Percentiles rank a stretch among this genome's conserved stretches.
These are phyloP conservation scores for Populus pruinosa DNA, from an alignment of 345 rosid genomes.

Conservation along the genomic window DNA sequence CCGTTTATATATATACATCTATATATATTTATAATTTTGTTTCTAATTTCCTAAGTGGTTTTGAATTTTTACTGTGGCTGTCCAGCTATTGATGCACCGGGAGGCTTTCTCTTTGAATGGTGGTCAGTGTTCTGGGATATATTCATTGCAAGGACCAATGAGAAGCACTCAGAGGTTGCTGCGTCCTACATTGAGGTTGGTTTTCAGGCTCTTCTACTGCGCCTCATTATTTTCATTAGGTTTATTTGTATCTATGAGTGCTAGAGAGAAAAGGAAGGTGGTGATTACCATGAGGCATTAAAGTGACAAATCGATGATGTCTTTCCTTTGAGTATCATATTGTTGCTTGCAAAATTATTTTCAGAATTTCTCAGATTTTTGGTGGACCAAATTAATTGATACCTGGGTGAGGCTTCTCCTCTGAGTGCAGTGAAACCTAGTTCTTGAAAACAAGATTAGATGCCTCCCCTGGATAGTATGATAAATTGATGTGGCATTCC, in stretches of 20 bases:
- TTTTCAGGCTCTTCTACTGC: not conserved
- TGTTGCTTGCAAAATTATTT: not conserved
- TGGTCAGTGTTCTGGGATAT: slow-evolving; percentile 99
- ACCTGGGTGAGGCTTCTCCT: not conserved
- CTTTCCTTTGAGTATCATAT: not conserved
- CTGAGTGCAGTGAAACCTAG: not conserved
- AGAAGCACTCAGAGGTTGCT: slow-evolving; percentile 98
- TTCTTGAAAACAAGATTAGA: not conserved
- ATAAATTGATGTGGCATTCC: not conserved
- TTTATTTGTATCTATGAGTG: not conserved
- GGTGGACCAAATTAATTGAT: not conserved
- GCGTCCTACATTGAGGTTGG: slow-evolving; percentile 95
- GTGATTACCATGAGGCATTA: not conserved
- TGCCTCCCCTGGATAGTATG: not conserved
- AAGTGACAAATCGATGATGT: not conserved
- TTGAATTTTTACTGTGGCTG: slow-evolving; percentile 19
- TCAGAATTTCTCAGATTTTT: not conserved
- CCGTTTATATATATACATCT: not conserved
- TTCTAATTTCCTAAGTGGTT: not conserved
- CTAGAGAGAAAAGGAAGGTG: not conserved
- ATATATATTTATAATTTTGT: not conserved
- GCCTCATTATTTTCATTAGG: not conserved
- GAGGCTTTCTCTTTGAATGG: slow-evolving; percentile 99
- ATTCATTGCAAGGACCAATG: slow-evolving; percentile 96
- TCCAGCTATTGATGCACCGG: slow-evolving; percentile 97